Evolutionary conservation across 2,329 filamentous ascomycete genomes (phyloP).

Genomic region (Nigrospora osmanthi): DNA sequence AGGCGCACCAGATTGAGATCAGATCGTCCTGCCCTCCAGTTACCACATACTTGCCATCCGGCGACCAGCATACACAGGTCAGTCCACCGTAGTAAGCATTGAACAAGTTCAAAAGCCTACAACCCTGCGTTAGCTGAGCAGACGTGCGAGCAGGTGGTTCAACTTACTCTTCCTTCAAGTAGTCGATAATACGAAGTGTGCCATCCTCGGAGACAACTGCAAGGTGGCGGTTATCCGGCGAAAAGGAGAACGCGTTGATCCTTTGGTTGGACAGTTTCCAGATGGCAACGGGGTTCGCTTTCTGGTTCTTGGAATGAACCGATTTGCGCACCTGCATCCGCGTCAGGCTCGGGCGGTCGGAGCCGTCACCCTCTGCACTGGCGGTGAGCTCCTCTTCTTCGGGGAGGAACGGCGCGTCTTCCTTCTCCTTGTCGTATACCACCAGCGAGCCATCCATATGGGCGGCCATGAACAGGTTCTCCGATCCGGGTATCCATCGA

Average conservation of each 20-base stretch:
- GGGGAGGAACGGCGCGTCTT: constrained; percentile 46
- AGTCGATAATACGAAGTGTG: constrained; percentile 82
- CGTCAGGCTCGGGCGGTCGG: constrained; percentile 27
- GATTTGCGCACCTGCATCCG: constrained; percentile 77
- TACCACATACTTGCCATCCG: constrained; percentile 90
- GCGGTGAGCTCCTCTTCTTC: constrained; percentile 25
- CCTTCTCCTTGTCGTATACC: constrained; percentile 92
- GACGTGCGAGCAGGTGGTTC: not conserved
- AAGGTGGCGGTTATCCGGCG: constrained; percentile 77
- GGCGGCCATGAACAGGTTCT: constrained; percentile 84
- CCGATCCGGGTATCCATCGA: constrained; percentile 87
- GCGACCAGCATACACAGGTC: constrained; percentile 93
- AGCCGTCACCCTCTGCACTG: constrained; percentile 20
- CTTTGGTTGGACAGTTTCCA: constrained; percentile 91
- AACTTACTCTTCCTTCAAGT: constrained; percentile 72
- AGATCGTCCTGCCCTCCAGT: constrained; percentile 95
- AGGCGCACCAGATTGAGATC: constrained; percentile 89
- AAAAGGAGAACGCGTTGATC: constrained; percentile 88
- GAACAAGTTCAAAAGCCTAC: constrained; percentile 76
- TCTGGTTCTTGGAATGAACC: constrained; percentile 88
- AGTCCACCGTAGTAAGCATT: constrained; percentile 90
- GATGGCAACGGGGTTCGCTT: constrained; percentile 80
- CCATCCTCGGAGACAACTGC: constrained; percentile 91
- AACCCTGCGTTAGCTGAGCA: not conserved
- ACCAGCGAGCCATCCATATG: constrained; percentile 88